Conservation (phyloP, 495 filamentous ascomycete genomes). For the Usnea hakonensis region DNA sequence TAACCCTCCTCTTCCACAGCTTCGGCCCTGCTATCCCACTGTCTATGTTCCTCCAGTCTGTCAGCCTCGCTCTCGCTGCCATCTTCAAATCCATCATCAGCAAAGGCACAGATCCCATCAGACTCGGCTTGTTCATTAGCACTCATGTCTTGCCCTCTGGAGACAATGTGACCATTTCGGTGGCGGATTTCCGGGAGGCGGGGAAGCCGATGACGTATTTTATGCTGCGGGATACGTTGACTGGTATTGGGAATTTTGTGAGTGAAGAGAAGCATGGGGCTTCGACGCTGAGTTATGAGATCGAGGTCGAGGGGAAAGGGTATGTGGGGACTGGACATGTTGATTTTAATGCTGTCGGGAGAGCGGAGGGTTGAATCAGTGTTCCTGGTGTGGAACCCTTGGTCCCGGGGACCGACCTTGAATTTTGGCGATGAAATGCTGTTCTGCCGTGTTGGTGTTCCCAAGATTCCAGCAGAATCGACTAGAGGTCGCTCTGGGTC, state of each 20-base stretch:
- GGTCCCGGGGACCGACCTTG: too few relatives aligned
- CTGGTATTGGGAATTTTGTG: not conserved
- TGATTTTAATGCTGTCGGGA: not conserved
- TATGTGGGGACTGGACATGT: conserved; percentile 7
- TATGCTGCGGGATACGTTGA: not conserved
- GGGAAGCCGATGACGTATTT: not conserved
- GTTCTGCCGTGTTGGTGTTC: too few relatives aligned
- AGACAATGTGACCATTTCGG: not conserved
- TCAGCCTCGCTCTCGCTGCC: not conserved
- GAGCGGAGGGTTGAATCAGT: not conserved
- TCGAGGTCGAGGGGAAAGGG: not conserved
- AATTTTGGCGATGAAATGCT: too few relatives aligned
- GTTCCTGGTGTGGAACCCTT: too few relatives aligned
- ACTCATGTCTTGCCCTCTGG: not conserved
- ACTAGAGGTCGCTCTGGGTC: too few relatives aligned
- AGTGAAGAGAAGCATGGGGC: not conserved
- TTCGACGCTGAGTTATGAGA: not conserved
- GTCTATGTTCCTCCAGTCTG: not conserved
- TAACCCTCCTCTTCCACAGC: not conserved
- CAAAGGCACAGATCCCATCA: not conserved
- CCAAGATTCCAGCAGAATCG: too few relatives aligned
- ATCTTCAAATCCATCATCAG: not conserved
- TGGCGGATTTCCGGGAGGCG: not conserved
- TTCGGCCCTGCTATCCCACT: not conserved
- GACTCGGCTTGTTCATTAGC: not conserved